Evolutionary conservation across 1,139 yeast species (phyloP).

Genomic region (Taphrina pruni): DNA sequence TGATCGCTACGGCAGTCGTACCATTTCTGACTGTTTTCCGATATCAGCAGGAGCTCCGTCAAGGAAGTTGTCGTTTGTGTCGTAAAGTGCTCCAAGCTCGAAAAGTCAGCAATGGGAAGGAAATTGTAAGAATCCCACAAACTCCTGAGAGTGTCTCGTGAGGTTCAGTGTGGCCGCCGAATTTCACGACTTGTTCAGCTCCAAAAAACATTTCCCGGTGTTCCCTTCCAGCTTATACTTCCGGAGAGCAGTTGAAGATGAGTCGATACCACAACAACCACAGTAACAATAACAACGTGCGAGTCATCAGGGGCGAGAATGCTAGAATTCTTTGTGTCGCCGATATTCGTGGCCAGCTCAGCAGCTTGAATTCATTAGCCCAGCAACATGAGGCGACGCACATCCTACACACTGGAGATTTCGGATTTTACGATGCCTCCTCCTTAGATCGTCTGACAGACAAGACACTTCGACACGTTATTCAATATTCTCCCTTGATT

Average conservation of each 20-base stretch:
- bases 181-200: not conserved
- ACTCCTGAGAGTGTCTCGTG: conserved; percentile 20
- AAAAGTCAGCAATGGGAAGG: conserved; percentile 10
- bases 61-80: not conserved
- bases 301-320: conserved; percentile 27
- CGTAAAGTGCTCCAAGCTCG: not conserved
- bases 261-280: conserved; percentile 33
- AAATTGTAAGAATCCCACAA: conserved; percentile 18
- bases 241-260: not conserved
- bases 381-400: conserved; percentile 57
- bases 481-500: conserved; percentile 66
- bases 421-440: conserved; percentile 72
- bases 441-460: conserved; percentile 61
- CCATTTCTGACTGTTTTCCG: not conserved
- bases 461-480: conserved; percentile 62
- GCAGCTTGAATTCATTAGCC: conserved; percentile 59
- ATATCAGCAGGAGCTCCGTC: too few species aligned
- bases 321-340: conserved; percentile 60
- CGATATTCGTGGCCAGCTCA: conserved; percentile 53
- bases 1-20: not conserved
- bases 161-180: conserved; percentile 6
- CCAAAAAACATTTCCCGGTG: not conserved
- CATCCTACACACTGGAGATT: conserved; percentile 76
- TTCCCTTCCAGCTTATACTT: not conserved
- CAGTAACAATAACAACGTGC: conserved; percentile 15